These are phyloP conservation scores for Digitaria exilis DNA, from an alignment of 202 grass and related monocot species.

Conservation along the genomic window DNA sequence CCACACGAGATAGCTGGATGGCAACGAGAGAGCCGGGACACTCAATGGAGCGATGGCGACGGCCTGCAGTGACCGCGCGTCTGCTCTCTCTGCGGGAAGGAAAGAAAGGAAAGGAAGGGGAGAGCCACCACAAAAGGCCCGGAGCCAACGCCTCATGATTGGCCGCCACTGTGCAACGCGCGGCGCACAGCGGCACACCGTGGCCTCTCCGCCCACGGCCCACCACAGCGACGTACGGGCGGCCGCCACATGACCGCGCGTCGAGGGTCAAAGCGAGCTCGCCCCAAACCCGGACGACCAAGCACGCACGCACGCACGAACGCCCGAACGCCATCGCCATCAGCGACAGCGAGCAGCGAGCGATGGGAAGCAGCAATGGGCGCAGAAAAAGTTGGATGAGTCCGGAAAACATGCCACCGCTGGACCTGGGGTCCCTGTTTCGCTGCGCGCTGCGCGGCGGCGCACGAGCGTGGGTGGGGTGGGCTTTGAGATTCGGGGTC, in stretches of 20 bases:
- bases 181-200: conserved; percentile 6
- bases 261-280: neutral
- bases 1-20: neutral
- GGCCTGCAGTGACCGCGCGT: neutral
- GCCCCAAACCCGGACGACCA: conserved; percentile 23
- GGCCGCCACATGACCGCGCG: neutral
- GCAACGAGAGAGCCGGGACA: neutral
- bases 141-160: conserved; percentile 7
- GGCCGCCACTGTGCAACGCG: neutral
- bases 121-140: neutral
- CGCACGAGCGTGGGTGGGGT: neutral
- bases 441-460: neutral
- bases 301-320: too few species aligned
- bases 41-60: neutral
- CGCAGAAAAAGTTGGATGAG: neutral
- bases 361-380: too few species aligned
- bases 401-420: conserved; percentile 23
- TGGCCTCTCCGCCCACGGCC: too few species aligned
- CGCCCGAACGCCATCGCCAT: neutral
- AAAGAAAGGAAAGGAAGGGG: too few species aligned
- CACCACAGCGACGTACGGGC: neutral
- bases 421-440: conserved; percentile 14
- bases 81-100: neutral
- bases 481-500: conserved; percentile 22
- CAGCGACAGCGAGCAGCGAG: too few species aligned